Base-by-base conservation (phyloP, 306 rosid genomes). In the Benincasa hispida region DNA sequence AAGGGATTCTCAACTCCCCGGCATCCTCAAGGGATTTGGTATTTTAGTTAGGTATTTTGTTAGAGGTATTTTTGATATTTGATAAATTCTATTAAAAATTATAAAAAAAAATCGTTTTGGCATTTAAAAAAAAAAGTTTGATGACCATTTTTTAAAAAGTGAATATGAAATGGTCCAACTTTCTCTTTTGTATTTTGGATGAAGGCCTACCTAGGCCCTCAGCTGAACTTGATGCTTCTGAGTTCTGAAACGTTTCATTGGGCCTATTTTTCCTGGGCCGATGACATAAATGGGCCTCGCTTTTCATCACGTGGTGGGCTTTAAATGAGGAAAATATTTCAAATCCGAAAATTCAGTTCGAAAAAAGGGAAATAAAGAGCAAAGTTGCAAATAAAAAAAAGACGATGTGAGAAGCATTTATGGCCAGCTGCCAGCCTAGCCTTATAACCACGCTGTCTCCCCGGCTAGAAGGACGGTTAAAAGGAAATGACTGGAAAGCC, bases 401-500 rank as follows among this genome's bases (percentile, higher is more conserved):
- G 27, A 18, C 24, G 34, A 34, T 73, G 42, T 73, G 53, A 25
- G 37, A 17, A 13, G 41, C 35, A 25, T 51, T 45, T n/a, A 50
- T 14, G 47, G 2, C 50, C 15, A 47, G 81, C 53, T 48, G 24
- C 57, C 17, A 53, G 22, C 11, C 48, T 81, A 69, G 88, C 88
- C 83, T 83, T 79, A 37, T 10, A 41, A 25, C 76, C 82, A 83
- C 87, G 87, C 85, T 48, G 87, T 73, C 39, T 73, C 47, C 22
- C 51, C 55, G 37, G 67, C 45, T 30, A 2, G 73, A 54, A 62
- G 45, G 53, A 62, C 35, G 30, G 32, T 24, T 73, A 4, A 0
- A 3, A 0, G 0, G 1, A 6, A 87, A 82, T 18, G 80, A 78
- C 88, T 4, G 7, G 3, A 80, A 34, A 12, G 13, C 25, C 86